A percentile compares a stretch with the other conserved stretches of the same genome.
These are phyloP conservation scores for Saxophila tyrrhenica DNA, from an alignment of 495 filamentous ascomycete genomes.

Conservation along the genomic window DNA sequence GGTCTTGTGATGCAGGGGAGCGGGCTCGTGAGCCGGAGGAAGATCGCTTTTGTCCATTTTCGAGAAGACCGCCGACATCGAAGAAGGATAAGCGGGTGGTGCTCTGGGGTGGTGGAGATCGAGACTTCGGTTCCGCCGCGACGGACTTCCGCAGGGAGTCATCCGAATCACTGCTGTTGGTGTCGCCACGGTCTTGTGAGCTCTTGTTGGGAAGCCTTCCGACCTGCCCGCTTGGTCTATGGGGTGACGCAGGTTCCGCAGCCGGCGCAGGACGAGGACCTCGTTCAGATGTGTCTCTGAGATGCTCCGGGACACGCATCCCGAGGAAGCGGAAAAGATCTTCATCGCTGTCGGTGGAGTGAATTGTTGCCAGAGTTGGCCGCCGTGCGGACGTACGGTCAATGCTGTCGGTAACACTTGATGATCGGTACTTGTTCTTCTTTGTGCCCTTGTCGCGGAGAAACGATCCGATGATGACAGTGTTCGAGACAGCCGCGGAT, in stretches of 20 bases:
- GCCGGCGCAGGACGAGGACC: conserved; percentile 21
- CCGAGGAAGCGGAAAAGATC: conserved; percentile 29
- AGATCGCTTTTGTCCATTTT: conserved; percentile 8
- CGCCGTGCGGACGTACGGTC: conserved; percentile 24
- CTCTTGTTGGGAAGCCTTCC: not conserved
- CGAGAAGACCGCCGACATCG: conserved; percentile 30
- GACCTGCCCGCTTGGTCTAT: conserved; percentile 9
- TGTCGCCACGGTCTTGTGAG: not conserved
- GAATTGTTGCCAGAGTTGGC: conserved; percentile 20
- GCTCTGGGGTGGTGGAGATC: not conserved
- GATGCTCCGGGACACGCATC: conserved; percentile 26
- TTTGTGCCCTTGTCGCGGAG: conserved; percentile 33
- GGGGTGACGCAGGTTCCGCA: conserved; percentile 14
- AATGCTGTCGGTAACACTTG: conserved; percentile 27
- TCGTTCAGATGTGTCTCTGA: conserved; percentile 10
- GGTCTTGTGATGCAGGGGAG: conserved; percentile 8
- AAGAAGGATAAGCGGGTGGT: conserved; percentile 29
- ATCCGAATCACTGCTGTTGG: conserved; percentile 7
- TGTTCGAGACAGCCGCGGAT: conserved; percentile 32
- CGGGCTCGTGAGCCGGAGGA: conserved; percentile 5
- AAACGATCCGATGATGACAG: conserved; percentile 33
- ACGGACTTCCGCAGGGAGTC: conserved; percentile 16
- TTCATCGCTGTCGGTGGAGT: conserved; percentile 29
- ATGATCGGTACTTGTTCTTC: conserved; percentile 28
- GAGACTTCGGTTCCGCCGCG: not conserved